Conservation (phyloP, 83 land plant species). For the Larix sibirica region DNA sequence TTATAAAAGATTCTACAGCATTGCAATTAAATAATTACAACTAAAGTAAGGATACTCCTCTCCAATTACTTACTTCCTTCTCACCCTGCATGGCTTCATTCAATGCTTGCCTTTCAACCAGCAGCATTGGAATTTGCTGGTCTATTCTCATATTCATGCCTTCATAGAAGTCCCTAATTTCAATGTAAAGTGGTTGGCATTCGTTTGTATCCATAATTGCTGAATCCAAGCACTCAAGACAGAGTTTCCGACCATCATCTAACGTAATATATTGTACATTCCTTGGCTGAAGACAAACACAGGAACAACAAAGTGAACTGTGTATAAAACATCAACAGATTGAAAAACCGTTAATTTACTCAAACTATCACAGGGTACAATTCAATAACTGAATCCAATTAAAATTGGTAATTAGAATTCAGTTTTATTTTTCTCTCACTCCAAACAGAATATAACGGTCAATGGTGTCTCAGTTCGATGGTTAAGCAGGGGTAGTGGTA, state of each 20-base stretch:
- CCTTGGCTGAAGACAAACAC: conserved; percentile 40
- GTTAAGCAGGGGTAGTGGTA: too few species aligned
- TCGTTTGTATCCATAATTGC: conserved; percentile 89
- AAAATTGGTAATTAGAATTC: background rate
- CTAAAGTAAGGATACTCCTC: background rate
- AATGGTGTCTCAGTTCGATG: too few species aligned
- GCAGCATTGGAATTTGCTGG: conserved; percentile 92
- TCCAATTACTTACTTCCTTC: conserved; percentile 60
- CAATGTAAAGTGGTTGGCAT: conserved; percentile 88
- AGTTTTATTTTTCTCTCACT: background rate
- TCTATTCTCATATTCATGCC: conserved; percentile 88
- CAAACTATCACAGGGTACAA: background rate
- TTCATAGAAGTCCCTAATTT: conserved; percentile 87
- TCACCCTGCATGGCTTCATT: conserved; percentile 93
- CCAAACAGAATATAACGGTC: background rate
- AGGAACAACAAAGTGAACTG: background rate
- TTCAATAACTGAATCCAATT: background rate
- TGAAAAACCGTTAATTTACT: background rate
- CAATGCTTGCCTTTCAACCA: conserved; percentile 93
- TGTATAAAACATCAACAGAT: background rate
- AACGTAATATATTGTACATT: conserved; percentile 50
- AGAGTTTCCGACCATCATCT: conserved; percentile 75
- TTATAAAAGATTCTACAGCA: background rate
- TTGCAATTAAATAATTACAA: background rate
- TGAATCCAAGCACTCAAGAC: conserved; percentile 87